These are phyloP conservation scores for Naumovozyma castellii DNA, from an alignment of 805 yeast species.

Conservation along the genomic window DNA sequence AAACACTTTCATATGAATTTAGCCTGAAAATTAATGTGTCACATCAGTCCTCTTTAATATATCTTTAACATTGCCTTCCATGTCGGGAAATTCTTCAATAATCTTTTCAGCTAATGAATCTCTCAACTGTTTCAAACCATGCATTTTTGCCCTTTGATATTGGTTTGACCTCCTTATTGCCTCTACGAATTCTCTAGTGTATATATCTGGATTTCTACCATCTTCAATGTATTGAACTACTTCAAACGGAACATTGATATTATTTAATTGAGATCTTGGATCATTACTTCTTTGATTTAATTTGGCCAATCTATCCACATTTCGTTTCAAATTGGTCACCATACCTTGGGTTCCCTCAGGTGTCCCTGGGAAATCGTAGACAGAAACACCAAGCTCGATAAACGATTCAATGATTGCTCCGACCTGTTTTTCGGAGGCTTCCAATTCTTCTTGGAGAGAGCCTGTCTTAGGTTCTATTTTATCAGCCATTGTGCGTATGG, in stretches of 20 bases:
- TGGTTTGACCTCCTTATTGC: conserved; percentile 87
- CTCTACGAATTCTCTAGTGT: conserved; percentile 93
- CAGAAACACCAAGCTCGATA: conserved; percentile 81
- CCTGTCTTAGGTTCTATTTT: too few relatives aligned
- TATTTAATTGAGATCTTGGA: conserved; percentile 27
- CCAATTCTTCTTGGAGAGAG: conserved; percentile 23
- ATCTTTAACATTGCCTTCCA: conserved; percentile 47
- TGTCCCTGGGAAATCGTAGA: conserved; percentile 89
- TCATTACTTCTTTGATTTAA: conserved; percentile 28
- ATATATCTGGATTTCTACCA: conserved; percentile 94
- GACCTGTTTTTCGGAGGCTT: conserved; percentile 26
- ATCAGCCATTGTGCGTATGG: too few relatives aligned
- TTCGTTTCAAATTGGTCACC: conserved; percentile 32
- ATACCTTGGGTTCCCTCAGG: conserved; percentile 59
- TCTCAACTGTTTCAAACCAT: conserved; percentile 54
- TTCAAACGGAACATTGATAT: conserved; percentile 61
- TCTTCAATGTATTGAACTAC: conserved; percentile 89
- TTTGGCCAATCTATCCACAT: conserved; percentile 33
- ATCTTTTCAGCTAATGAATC: conserved; percentile 62
- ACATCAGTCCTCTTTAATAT: conserved; percentile 37
- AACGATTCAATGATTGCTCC: conserved; percentile 64
- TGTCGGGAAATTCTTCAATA: conserved; percentile 68
- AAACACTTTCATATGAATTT: too few relatives aligned
- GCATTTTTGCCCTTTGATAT: conserved; percentile 72
- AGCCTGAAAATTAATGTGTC: background rate